phyloP scores from a whole-genome alignment of 495 filamentous ascomycete genomes.

The Tetracladium setigerum region DNA sequence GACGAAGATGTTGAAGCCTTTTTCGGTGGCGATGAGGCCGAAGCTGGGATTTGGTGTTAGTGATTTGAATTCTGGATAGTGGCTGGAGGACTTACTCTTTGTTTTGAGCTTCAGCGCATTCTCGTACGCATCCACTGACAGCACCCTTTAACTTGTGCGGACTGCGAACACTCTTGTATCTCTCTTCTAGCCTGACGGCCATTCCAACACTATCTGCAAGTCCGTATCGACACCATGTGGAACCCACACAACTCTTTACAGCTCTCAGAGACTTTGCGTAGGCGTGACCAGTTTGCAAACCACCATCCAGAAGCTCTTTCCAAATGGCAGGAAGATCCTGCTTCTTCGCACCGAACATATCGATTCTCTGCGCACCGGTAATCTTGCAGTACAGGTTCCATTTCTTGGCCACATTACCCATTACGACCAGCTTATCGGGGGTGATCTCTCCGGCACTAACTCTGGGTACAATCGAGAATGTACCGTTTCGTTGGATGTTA shows the following conservation, averaged over 20 bases:
- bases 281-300: conserved; percentile 94
- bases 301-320: conserved; percentile 74
- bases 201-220: conserved; percentile 96
- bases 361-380: conserved; percentile 90
- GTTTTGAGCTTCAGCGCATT: conserved; percentile 93
- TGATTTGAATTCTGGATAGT: neutral
- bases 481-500: conserved; percentile 93
- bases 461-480: conserved; percentile 83
- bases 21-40: conserved; percentile 89
- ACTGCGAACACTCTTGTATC: conserved; percentile 86
- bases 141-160: conserved; percentile 95
- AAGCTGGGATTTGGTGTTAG: conserved; percentile 47
- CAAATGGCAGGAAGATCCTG: conserved; percentile 89
- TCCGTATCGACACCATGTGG: conserved; percentile 91
- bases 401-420: conserved; percentile 83
- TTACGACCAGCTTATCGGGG: conserved; percentile 79
- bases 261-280: conserved; percentile 91
- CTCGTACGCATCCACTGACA: conserved; percentile 85
- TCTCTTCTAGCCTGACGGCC: conserved; percentile 85
- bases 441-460: conserved; percentile 88
- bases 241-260: conserved; percentile 92
- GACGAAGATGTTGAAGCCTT: conserved; percentile 93
- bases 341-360: conserved; percentile 92
- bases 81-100: conserved; percentile 59
- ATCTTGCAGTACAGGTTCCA: conserved; percentile 92